Evolutionary conservation across 2,329 filamentous ascomycete species (phyloP), one percentile per base, ranked within the genome.

Genomic region (Sporothrix dimorphospora): DNA sequence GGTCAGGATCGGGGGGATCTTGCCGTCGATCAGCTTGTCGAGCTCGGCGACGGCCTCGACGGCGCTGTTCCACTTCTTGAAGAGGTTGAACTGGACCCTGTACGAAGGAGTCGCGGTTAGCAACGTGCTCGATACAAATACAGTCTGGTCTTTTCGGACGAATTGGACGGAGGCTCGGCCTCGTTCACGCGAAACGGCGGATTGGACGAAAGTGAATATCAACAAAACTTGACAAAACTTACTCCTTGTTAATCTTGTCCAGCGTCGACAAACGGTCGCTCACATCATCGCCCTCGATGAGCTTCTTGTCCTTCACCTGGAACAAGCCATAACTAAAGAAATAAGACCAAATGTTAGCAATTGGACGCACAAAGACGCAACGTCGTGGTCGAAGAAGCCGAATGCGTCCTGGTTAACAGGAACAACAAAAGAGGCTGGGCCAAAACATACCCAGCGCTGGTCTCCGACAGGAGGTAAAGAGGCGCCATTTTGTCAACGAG

Each of bases 301-400:
- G 89, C 87, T 98, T 98, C 90, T 98, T 98, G 88, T 98, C 95
- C 82, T 94, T 94, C 78, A 95, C 92, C 88, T 99, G 98, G 86
- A 99, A 94, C 82, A 99, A 90, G 83, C 94, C 96, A 86, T 98
- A 98, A 82, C 96, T 97, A 78, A 77, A 76, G 72, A 74, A 7
- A 14, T n/a, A 53, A 49, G 27, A 71, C 40, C 14, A n/a, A 21
- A 69, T 76, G 79, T 80, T 80, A 83, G 81, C 66, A 49, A 16
- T 12, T 70, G 34, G 12, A 55, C 5, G 49, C 34, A 3, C 30
- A 21, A 53, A 55, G 30, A 57, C 19, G 40, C 8, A n/a, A 30
- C 57, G 21, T 21, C 65, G 45, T 21, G 19, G 12, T 38, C 61
- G 67, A 55, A 16, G 27, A 38, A n/a, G 21, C n/a, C 19, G 11